Conservation (phyloP, 1,284 basidiomycete species). For the Ustilago cynodontis region DNA sequence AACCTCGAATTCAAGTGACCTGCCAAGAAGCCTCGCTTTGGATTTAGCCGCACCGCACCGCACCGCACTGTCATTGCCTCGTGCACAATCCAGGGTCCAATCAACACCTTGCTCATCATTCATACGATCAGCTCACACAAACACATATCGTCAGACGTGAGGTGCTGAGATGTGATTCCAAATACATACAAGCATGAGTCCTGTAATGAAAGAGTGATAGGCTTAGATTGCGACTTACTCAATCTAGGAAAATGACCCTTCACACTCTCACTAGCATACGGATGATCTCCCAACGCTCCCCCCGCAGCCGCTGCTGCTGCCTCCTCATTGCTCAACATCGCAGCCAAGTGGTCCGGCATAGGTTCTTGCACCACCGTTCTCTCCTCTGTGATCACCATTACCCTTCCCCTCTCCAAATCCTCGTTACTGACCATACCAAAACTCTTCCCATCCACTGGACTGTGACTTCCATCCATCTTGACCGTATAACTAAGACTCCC, state of each 20-base stretch:
- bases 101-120: not conserved
- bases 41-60: too few species aligned
- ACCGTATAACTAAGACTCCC: conserved; percentile 25
- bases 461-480: conserved; percentile 17
- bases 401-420: conserved; percentile 21
- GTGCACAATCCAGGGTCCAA: not conserved
- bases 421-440: conserved; percentile 23
- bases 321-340: conserved; percentile 1
- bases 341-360: conserved; percentile 46
- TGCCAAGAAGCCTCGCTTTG: not conserved
- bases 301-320: not conserved
- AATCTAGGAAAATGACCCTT: conserved; percentile 31
- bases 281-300: not conserved
- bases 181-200: not conserved
- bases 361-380: conserved; percentile 27
- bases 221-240: conserved; percentile 26
- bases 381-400: conserved; percentile 31
- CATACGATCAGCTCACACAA: not conserved
- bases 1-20: not conserved
- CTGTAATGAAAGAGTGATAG: not conserved
- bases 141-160: not conserved
- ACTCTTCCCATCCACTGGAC: conserved; percentile 29
- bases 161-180: not conserved
- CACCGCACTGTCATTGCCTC: too few species aligned
- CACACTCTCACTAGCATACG: conserved; percentile 5